Evolutionary conservation across 805 yeast genomes (phyloP).

Genomic region (Kuraishia ogatae): DNA sequence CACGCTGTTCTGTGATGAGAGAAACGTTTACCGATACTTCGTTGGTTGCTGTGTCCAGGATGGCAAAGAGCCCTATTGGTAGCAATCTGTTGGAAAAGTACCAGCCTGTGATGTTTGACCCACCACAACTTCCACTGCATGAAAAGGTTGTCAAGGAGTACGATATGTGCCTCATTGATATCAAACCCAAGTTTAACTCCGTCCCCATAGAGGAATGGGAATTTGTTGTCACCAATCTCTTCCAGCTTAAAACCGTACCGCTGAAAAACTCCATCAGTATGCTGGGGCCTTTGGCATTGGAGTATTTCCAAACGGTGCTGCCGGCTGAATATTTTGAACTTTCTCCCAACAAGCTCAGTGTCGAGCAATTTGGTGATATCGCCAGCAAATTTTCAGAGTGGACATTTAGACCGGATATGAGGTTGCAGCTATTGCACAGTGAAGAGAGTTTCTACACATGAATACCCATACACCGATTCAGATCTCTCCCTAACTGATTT

Average conservation of each 20-base stretch:
- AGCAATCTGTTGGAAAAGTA: not conserved
- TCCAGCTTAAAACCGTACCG: constrained; percentile 32
- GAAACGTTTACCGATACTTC: constrained; percentile 55
- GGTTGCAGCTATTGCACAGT: not conserved
- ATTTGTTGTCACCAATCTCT: constrained; percentile 52
- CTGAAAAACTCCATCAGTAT: constrained; percentile 36
- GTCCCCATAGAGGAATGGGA: constrained; percentile 51
- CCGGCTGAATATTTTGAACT: constrained; percentile 32
- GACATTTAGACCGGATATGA: constrained; percentile 77
- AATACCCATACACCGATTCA: not conserved
- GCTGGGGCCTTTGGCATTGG: constrained; percentile 78
- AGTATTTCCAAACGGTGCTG: constrained; percentile 30
- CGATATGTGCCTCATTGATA: constrained; percentile 21
- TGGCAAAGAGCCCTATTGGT: not conserved
- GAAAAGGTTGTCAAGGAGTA: constrained; percentile 2
- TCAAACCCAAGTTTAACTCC: constrained; percentile 15
- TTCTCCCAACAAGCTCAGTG: constrained; percentile 37
- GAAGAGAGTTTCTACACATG: not conserved
- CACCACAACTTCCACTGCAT: not conserved
- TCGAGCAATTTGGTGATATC: constrained; percentile 45
- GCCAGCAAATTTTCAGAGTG: constrained; percentile 51
- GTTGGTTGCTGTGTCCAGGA: constrained; percentile 38
- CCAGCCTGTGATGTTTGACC: not conserved
- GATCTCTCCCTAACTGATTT: no score
- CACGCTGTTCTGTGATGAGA: constrained; percentile 54